These are phyloP conservation scores for Warburgia ugandensis DNA, from an alignment of 164 flowering plant species.

Conservation along the genomic window DNA sequence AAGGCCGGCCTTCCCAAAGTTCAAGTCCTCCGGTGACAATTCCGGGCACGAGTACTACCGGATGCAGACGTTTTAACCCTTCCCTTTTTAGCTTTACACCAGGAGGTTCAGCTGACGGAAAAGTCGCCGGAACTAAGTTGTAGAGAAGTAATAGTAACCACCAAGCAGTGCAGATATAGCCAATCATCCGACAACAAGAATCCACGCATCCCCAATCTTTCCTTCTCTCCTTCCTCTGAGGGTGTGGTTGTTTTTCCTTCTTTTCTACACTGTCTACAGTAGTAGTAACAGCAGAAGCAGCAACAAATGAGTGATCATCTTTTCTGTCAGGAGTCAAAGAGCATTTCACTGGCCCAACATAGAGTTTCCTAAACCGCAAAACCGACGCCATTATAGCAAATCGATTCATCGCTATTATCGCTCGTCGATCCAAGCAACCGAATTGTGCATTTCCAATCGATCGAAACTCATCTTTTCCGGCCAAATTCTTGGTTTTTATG, in stretches of 20 bases:
- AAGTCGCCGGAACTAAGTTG: constrained; percentile 39
- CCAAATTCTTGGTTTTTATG: too few species aligned
- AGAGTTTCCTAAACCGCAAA: constrained; percentile 49
- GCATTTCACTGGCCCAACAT: constrained; percentile 33
- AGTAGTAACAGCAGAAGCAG: not conserved
- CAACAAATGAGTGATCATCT: not conserved
- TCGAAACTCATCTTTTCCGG: not conserved
- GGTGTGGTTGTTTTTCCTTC: constrained; percentile 3
- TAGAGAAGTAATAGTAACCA: constrained; percentile 52
- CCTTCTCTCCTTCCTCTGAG: constrained; percentile 10
- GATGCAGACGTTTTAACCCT: constrained; percentile 49
- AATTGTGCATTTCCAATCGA: not conserved
- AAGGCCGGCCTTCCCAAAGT: constrained; percentile 72
- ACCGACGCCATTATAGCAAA: constrained; percentile 41
- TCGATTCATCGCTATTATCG: too few species aligned
- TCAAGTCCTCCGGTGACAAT: constrained; percentile 65
- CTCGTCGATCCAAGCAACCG: not conserved
- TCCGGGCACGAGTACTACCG: constrained; percentile 65
- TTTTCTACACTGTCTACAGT: constrained; percentile 10
- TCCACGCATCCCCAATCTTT: constrained; percentile 60
- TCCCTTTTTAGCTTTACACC: constrained; percentile 39
- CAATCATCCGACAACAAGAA: constrained; percentile 55
- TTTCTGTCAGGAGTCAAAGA: constrained; percentile 19
- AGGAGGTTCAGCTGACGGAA: constrained; percentile 42
- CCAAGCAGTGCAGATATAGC: constrained; percentile 65